Percentiles rank a stretch among this genome's conserved stretches.
Conservation (phyloP, 148 eudicot species). For the Chenopodium formosanum region DNA sequence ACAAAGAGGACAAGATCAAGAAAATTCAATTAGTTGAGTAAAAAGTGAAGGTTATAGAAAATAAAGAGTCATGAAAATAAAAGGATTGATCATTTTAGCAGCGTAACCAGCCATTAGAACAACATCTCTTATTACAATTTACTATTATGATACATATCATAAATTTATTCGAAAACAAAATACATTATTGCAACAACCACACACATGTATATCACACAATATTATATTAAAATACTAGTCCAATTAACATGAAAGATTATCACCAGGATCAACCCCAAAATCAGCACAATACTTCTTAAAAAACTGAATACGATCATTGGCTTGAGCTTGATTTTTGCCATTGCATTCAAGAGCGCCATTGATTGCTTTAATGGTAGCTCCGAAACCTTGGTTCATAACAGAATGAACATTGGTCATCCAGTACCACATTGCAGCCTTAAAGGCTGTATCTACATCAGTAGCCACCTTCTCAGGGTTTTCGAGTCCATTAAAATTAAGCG, state of each 20-base stretch:
- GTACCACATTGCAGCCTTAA: conserved; percentile 60
- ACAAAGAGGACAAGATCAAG: too few species aligned
- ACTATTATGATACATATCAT: too few species aligned
- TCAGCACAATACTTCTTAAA: conserved; percentile 43
- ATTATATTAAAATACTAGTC: background rate
- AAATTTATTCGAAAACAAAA: too few species aligned
- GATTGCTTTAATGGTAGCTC: conserved; percentile 54
- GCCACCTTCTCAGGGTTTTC: conserved; percentile 49
- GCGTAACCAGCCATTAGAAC: too few species aligned
- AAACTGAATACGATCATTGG: conserved; percentile 35
- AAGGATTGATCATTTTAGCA: too few species aligned
- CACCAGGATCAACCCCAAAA: conserved; percentile 27
- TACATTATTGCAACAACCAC: too few species aligned
- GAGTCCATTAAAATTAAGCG: conserved; percentile 43
- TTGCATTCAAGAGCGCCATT: conserved; percentile 49
- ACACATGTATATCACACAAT: too few species aligned
- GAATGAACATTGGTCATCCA: conserved; percentile 49
- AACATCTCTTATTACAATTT: too few species aligned
- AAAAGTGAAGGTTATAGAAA: too few species aligned
- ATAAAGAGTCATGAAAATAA: too few species aligned
- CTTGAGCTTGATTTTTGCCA: conserved; percentile 27
- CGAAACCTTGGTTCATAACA: conserved; percentile 49
- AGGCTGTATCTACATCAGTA: conserved; percentile 39
- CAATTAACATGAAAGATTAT: too few species aligned
- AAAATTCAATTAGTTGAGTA: too few species aligned